These are phyloP conservation scores for Pseudogymnoascus pannorum DNA, from an alignment of 2,329 filamentous ascomycete genomes.

Conservation along the genomic window DNA sequence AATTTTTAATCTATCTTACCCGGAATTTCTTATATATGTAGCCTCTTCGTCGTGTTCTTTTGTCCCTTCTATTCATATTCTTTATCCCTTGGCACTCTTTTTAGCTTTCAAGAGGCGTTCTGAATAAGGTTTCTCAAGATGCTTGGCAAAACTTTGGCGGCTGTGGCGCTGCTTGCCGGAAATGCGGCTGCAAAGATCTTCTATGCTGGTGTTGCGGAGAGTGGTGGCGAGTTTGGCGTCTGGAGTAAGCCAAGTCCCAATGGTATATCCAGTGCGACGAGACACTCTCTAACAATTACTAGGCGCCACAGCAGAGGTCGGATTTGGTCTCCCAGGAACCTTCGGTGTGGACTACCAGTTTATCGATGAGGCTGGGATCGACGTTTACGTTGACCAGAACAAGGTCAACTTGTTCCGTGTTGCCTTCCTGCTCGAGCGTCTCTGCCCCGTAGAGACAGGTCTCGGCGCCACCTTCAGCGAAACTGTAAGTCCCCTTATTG, in stretches of 20 bases:
- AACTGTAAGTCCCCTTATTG: slow-evolving; percentile 32
- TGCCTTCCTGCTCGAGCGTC: slow-evolving; percentile 44
- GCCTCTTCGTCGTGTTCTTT: not conserved
- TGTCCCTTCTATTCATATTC: not conserved
- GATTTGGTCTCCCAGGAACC: slow-evolving; percentile 40
- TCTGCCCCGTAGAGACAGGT: slow-evolving; percentile 40
- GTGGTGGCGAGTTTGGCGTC: slow-evolving; percentile 40
- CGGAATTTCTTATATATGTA: not conserved
- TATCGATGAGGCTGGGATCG: slow-evolving; percentile 38
- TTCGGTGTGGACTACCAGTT: slow-evolving; percentile 45
- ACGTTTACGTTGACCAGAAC: slow-evolving; percentile 39
- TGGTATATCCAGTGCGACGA: not conserved
- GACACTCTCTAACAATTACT: not conserved
- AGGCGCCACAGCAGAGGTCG: slow-evolving; percentile 27
- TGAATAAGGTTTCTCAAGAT: slow-evolving; percentile 15
- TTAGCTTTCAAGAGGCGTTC: not conserved
- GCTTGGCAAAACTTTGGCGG: slow-evolving; percentile 16
- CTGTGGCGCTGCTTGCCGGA: slow-evolving; percentile 17
- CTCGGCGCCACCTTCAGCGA: slow-evolving; percentile 44
- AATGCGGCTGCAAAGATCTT: slow-evolving; percentile 35
- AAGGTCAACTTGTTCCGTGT: slow-evolving; percentile 42
- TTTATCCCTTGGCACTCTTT: not conserved
- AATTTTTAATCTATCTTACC: not conserved
- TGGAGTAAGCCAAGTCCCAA: slow-evolving; percentile 27
- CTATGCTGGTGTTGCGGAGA: slow-evolving; percentile 42